A percentile compares a stretch with the other conserved stretches of the same genome.
phyloP scores from a whole-genome alignment of 179 eudicot species.

The Heliamphora pulchella region DNA sequence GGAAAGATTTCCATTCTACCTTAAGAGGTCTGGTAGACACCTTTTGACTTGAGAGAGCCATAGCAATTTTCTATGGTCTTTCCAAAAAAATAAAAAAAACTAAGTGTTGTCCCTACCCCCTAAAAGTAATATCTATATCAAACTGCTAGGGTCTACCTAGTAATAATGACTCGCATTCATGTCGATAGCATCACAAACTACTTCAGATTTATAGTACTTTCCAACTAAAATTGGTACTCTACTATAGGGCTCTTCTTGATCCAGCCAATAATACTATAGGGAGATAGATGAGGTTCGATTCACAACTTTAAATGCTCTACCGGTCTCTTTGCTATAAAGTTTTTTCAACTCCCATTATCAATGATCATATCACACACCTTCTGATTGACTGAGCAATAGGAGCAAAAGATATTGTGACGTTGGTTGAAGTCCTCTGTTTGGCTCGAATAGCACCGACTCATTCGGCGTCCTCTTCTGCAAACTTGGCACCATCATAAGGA shows the following conservation, averaged over 20 bases:
- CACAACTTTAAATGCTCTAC: not conserved
- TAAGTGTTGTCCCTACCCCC: not conserved
- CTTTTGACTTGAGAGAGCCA: no score
- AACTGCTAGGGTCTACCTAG: not conserved
- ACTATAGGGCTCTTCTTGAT: not conserved
- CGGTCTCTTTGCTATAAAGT: not conserved
- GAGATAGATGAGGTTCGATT: not conserved
- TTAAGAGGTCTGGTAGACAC: no score
- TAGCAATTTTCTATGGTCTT: no score
- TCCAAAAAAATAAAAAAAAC: not conserved
- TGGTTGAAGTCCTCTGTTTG: not conserved
- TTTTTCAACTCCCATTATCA: not conserved
- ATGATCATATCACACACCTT: not conserved
- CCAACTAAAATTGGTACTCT: not conserved
- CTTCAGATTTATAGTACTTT: not conserved
- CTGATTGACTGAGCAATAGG: not conserved
- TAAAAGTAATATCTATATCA: not conserved
- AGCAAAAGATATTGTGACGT: not conserved
- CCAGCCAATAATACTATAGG: not conserved
- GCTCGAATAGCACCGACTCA: not conserved
- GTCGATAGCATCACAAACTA: not conserved
- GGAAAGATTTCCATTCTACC: no score
- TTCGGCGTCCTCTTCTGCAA: not conserved
- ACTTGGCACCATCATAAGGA: not conserved
- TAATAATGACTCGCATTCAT: not conserved